Percentiles rank a stretch among this genome's conserved stretches.
Evolutionary conservation across 1,284 basidiomycete genomes (phyloP).

Genomic region (Ustilago crameri): DNA sequence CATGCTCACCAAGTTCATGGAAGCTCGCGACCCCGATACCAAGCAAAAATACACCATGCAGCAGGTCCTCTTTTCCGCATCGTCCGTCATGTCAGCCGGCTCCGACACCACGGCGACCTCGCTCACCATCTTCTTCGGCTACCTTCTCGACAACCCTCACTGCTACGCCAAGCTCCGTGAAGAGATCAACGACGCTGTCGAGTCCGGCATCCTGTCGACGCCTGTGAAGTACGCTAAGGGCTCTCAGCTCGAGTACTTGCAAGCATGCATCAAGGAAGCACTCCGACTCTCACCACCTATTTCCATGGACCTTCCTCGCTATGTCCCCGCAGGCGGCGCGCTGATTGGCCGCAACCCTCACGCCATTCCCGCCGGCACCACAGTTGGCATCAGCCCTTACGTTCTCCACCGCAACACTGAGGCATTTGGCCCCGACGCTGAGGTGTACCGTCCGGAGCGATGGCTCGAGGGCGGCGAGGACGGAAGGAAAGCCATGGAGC

Average conservation of each 20-base stretch:
- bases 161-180: conserved; percentile 50
- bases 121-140: conserved; percentile 58
- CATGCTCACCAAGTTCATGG: conserved; percentile 58
- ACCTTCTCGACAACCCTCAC: conserved; percentile 54
- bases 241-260: conserved; percentile 52
- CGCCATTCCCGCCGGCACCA: conserved; percentile 54
- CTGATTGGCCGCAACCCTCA: conserved; percentile 51
- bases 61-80: conserved; percentile 44
- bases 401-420: conserved; percentile 55
- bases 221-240: conserved; percentile 59
- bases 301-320: conserved; percentile 61
- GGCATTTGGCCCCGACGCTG: conserved; percentile 56
- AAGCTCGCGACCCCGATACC: conserved; percentile 46
- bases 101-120: conserved; percentile 62
- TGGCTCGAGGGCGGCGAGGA: conserved; percentile 59
- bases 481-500: conserved; percentile 38
- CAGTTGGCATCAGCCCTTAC: conserved; percentile 60
- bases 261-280: conserved; percentile 66
- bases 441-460: conserved; percentile 57
- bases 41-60: conserved; percentile 37
- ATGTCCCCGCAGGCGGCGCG: conserved; percentile 54
- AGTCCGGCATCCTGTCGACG: conserved; percentile 41
- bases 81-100: conserved; percentile 56
- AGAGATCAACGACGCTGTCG: conserved; percentile 57
- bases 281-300: conserved; percentile 66